These are phyloP conservation scores for Athelia sp. DNA, from an alignment of 1,284 basidiomycete species.

Conservation along the genomic window DNA sequence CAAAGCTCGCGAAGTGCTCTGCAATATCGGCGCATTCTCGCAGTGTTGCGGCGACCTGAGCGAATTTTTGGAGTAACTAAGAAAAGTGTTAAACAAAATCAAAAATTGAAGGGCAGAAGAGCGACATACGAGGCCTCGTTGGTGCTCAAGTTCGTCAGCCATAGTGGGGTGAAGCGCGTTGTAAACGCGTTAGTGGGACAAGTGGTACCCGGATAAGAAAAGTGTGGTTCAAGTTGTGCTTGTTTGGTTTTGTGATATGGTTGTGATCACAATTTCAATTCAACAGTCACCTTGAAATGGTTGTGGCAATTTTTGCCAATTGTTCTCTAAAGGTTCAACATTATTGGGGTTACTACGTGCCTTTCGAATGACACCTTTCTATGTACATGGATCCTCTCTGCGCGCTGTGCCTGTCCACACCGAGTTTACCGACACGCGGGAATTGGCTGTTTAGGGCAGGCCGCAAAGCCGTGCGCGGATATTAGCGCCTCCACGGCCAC, in stretches of 20 bases:
- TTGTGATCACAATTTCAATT: too few species aligned
- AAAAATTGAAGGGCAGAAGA: conserved; percentile 5
- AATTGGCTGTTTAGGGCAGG: not conserved
- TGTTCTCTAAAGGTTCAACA: too few species aligned
- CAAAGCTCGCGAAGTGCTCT: conserved; percentile 38
- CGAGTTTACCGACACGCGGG: not conserved
- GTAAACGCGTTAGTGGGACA: conserved; percentile 1
- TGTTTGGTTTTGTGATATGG: too few species aligned
- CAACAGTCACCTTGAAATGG: too few species aligned
- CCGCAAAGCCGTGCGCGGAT: not conserved
- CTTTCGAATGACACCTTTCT: too few species aligned
- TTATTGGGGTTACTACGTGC: too few species aligned
- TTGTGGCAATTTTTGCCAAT: too few species aligned
- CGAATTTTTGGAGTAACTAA: conserved; percentile 50
- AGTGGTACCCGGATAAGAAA: conserved; percentile 1
- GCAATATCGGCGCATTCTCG: conserved; percentile 52
- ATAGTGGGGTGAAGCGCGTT: conserved; percentile 17
- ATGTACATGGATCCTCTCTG: too few species aligned
- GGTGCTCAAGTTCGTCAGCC: conserved; percentile 41
- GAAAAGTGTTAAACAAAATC: not conserved
- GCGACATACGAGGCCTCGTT: conserved; percentile 10
- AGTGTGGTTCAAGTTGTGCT: not conserved
- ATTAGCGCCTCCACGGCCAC: not conserved
- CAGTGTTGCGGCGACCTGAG: conserved; percentile 51
- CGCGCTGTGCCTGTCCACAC: too few species aligned